Base-by-base conservation (phyloP, 2,329 filamentous ascomycete genomes). In the Aspergillus chevalieri region DNA sequence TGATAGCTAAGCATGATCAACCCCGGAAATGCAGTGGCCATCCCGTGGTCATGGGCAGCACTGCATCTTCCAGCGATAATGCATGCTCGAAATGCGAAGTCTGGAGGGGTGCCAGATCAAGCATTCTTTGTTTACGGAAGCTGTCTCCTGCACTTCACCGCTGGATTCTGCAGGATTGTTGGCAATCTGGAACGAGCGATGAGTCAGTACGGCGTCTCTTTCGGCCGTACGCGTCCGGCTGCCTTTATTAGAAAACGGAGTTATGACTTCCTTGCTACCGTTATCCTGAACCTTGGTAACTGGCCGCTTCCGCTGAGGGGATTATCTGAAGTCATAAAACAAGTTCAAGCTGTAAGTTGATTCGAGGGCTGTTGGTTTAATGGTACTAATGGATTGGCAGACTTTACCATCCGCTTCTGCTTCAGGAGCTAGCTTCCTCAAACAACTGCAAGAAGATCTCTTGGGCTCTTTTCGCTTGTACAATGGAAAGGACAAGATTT, bases 401-500 rank as follows among this genome's bases (percentile, higher is more conserved):
- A 24, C 17, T 17, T 14, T 36, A 36, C 12, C 4, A 6, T 2
- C 14, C 14, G 1, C 7, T 14, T 36, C 33, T 36, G 3, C 7
- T 36, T 36, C n/a, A 6, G 24, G n/a, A 6, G 39, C 19, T 12
- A 26, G 47, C 24, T 26, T 26, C 24, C 24, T 26, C 21, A 42
- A 50, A 24, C 49, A 10, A 21, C 43, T 56, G 17, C 43, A 43
- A n/a, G 44, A 47, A n/a, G 43, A 46, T 30, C 48, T 49, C n/a
- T 26, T 43, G 12, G 44, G 47, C 8, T 43, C 47, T 7, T 57
- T 49, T 44, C 19, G 26, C 15, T 26, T 24, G 3, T 54, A 56
- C 48, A 47, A 52, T 19, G 44, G 44, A 7, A 57, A 54, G 19
- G 52, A 56, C 14, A 46, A 33, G 15, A 22, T 57, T 14, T 49